Base-by-base conservation (phyloP, 2,329 filamentous ascomycete species). In the Diplodia seriata region DNA sequence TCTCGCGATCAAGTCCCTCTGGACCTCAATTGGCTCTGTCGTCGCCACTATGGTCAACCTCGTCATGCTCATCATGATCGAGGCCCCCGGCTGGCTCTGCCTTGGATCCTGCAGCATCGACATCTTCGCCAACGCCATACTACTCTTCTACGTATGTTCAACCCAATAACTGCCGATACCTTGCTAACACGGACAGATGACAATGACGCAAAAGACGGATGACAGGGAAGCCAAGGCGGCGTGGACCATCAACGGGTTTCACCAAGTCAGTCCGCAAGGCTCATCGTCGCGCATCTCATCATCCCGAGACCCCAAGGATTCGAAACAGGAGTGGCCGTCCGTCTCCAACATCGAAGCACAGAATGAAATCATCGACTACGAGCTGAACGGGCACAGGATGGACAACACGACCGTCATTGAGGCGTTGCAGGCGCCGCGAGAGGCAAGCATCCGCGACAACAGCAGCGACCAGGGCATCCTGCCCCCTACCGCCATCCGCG, bases 61-160 rank as follows among this genome's bases (percentile, higher is more conserved):
- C 2, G 18, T 62, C 18, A 62, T 62, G 57, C 43, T 62, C 2
- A 62, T 62, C 43, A 49, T 62, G 57, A 62, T 62, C 26, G 57
- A 62, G 1, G 57, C 57, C 4, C 57, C 57, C 9, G 57, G 57
- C 4, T 62, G 57, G 57, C 43, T 62, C 2, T 62, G 57, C 31
- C 40, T 62, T 4, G 23, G 23, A 0, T 62, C 57, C 11, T 62
- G 57, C 40, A 43, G 40, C 26, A 36, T 62, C 31, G 57, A 62
- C 43, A 50, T 62, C 8, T 62, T 62, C 9, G 40, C 40, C 26
- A 62, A 62, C 9, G 57, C 57, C 1, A 26, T 47, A 7, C 29
- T 62, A 12, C 29, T 62, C 0, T 62, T 62, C 26, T 49, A 62
- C 57, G 57, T 62, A 62, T 11, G 43, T 9, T 0, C 18, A 31